Evolutionary conservation across 139 green algal species (phyloP).

Genomic region (Chlorella sp.): DNA sequence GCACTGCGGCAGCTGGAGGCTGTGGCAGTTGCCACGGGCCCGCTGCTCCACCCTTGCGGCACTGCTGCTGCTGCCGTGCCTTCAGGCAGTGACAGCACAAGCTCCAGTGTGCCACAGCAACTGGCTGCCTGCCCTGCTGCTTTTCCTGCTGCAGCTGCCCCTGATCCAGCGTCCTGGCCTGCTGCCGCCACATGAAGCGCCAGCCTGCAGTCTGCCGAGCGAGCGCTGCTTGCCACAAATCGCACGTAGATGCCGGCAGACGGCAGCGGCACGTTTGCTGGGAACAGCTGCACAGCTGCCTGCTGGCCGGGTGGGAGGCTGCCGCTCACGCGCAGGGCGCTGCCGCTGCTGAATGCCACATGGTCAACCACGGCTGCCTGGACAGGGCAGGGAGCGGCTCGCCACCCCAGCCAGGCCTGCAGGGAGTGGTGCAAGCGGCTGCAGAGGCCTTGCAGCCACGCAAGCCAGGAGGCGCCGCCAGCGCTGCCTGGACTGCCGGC

Average conservation of each 20-base stretch:
- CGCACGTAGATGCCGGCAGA: neutral
- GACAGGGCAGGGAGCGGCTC: neutral
- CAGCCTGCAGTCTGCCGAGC: neutral
- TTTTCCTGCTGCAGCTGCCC: neutral
- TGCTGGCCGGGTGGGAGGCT: neutral
- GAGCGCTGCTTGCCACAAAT: neutral
- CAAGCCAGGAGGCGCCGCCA: no score
- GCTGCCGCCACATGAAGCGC: neutral
- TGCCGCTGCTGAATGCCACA: conserved; percentile 8
- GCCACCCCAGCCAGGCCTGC: neutral
- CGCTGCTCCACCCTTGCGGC: no score
- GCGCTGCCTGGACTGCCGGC: no score
- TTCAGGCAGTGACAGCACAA: no score
- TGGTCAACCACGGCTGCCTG: neutral
- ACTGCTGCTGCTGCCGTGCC: no score
- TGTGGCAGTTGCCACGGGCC: neutral
- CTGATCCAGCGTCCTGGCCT: neutral
- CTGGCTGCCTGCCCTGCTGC: neutral
- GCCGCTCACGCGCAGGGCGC: conserved; percentile 2
- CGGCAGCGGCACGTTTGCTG: neutral
- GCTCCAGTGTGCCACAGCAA: no score
- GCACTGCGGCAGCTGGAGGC: neutral
- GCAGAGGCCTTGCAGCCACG: no score
- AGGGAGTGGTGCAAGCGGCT: no score
- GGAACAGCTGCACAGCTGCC: neutral